These are phyloP conservation scores for Nadsonia fulvescens DNA, from an alignment of 805 yeast genomes.

Conservation along the genomic window DNA sequence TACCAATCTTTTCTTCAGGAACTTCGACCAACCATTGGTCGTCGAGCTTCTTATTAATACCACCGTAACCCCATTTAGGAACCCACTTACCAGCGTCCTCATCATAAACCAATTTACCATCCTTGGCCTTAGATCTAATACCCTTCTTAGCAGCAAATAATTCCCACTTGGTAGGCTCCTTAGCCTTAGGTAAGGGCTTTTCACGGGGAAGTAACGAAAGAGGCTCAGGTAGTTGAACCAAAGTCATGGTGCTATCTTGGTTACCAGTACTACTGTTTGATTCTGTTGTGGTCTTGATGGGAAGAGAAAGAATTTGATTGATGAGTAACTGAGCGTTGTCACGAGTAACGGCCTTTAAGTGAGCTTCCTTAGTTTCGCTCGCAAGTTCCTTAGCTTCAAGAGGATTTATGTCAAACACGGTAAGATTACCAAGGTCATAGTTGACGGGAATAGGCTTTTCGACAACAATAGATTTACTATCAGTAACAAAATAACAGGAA, in stretches of 20 bases:
- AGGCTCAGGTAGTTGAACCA: slow-evolving; percentile 74
- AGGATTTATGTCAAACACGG: slow-evolving; percentile 82
- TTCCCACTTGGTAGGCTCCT: slow-evolving; percentile 93
- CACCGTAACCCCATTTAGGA: slow-evolving; percentile 96
- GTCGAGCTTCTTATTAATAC: slow-evolving; percentile 74
- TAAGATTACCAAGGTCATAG: slow-evolving; percentile 78
- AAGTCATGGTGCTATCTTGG: slow-evolving; percentile 53
- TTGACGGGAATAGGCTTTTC: slow-evolving; percentile 80
- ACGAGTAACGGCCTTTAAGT: slow-evolving; percentile 51
- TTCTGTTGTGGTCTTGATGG: slow-evolving; percentile 74
- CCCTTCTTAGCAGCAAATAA: slow-evolving; percentile 91
- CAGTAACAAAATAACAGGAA: background rate
- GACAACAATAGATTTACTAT: slow-evolving; percentile 23
- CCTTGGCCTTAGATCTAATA: slow-evolving; percentile 73
- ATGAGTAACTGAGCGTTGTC: slow-evolving; percentile 85
- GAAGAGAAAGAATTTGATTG: slow-evolving; percentile 79
- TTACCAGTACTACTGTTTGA: slow-evolving; percentile 36
- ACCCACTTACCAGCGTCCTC: slow-evolving; percentile 91
- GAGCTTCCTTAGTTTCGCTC: slow-evolving; percentile 38
- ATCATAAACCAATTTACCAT: slow-evolving; percentile 78
- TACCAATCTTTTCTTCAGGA: slow-evolving; percentile 43
- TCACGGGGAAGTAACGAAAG: slow-evolving; percentile 77
- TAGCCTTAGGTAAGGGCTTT: slow-evolving; percentile 83
- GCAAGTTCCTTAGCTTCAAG: slow-evolving; percentile 39
- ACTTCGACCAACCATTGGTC: slow-evolving; percentile 94